These are phyloP conservation scores for Pythium myriotylum DNA, from an alignment of 352 stramenopile species.

Conservation along the genomic window DNA sequence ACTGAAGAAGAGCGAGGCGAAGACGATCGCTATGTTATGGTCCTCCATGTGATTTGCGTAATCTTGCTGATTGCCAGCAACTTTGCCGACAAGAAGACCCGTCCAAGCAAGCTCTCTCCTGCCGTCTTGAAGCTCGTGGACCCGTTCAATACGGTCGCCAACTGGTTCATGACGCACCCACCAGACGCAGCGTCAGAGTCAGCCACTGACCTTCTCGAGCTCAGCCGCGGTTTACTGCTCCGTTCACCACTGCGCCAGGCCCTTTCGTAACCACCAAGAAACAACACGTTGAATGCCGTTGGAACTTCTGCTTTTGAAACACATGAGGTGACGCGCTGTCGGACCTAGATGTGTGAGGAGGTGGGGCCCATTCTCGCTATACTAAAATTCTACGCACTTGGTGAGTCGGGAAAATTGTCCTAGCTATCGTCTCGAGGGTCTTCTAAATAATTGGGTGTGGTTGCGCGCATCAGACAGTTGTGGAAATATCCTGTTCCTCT, in stretches of 20 bases:
- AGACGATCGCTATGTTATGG: conserved; percentile 80
- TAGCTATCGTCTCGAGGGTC: conserved; percentile 26
- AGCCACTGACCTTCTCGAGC: conserved; percentile 67
- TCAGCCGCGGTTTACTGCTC: conserved; percentile 66
- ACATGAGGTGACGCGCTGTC: conserved; percentile 9
- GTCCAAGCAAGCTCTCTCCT: conserved; percentile 38
- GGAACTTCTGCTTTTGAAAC: not conserved
- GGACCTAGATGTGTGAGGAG: too few species aligned
- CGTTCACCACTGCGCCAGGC: conserved; percentile 30
- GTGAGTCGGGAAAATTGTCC: conserved; percentile 21
- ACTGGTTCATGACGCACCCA: conserved; percentile 62
- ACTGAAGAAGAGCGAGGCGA: conserved; percentile 56
- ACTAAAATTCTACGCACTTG: conserved; percentile 23
- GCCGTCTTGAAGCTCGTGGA: conserved; percentile 49
- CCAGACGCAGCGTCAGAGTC: conserved; percentile 55
- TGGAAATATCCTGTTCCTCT: conserved; percentile 63
- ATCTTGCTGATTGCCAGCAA: conserved; percentile 72
- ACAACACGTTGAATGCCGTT: not conserved
- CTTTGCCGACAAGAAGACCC: conserved; percentile 48
- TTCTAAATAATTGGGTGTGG: conserved; percentile 27
- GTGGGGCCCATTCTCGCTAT: not conserved
- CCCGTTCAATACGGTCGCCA: conserved; percentile 55
- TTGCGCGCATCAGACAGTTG: conserved; percentile 39
- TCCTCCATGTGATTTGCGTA: conserved; percentile 72
- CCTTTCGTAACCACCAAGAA: conserved; percentile 5